Evolutionary conservation across 345 rosid species (phyloP), one percentile per base, ranked within the genome.

Genomic region (Gossypium arboreum): DNA sequence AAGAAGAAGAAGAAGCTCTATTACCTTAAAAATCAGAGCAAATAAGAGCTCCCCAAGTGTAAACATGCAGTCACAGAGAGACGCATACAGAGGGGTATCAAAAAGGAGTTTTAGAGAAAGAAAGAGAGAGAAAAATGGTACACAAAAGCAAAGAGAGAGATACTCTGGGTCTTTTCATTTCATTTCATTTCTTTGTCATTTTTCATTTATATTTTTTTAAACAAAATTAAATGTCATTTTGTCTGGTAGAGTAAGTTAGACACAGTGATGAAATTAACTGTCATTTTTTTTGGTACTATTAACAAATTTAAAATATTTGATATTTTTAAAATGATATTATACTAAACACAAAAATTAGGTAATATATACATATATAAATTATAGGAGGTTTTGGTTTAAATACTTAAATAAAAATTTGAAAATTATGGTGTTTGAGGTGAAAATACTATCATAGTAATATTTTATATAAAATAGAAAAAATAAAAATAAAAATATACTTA

Each of bases 61-160:
- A 11, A 55, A 41, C 45, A 51, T 20, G 27, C 17, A 48, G n/a
- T 12, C 12, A 12, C 73, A 54, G 20, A 18, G 20, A 57, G 61
- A 57, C 10, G 45, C 17, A 66, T 52, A 52, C 61, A 55, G 63
- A n/a, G 51, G 51, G n/a, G 20, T 20, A 71, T 41, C 74, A 55
- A 47, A 71, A 18, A 55, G 63, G 63, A 55, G 64, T 71, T 58
- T 18, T 0, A 22, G 15, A 11, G 62, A 51, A n/a, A 52, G 44
- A 68, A 9, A 48, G 22, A 16, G 41, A 24, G 47, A 18, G 34
- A 47, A 9, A 68, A 68, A 68, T 8, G 11, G 41, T 22, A 18
- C 39, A 47, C 39, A 68, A 65, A 51, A 51, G 73, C 13, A 18
- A 12, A 54, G 63, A 34, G 51, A 71, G 34, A 54, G 59, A 69